Percentiles rank a stretch among this genome's conserved stretches.
Evolutionary conservation across 2,329 filamentous ascomycete genomes (phyloP).

Genomic region (Septoria linicola): DNA sequence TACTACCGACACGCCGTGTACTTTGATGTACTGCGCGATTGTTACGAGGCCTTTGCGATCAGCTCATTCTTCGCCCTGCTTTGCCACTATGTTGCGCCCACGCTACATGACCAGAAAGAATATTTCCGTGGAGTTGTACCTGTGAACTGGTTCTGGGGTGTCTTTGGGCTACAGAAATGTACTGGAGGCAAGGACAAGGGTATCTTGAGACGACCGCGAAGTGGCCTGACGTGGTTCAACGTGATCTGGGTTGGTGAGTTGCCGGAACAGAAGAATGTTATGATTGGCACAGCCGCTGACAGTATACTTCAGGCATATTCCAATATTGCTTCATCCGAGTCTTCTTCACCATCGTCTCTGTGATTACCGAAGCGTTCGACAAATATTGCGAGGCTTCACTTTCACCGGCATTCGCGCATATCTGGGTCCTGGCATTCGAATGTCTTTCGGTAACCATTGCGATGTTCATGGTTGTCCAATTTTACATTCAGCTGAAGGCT

Average conservation of each 20-base stretch:
- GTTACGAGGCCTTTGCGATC: slow-evolving; percentile 87
- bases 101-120: slow-evolving; percentile 75
- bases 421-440: slow-evolving; percentile 77
- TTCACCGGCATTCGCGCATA: slow-evolving; percentile 74
- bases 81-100: slow-evolving; percentile 76
- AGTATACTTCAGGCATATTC: slow-evolving; percentile 62
- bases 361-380: slow-evolving; percentile 66
- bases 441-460: slow-evolving; percentile 72
- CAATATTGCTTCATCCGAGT: slow-evolving; percentile 84
- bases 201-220: slow-evolving; percentile 70
- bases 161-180: slow-evolving; percentile 68
- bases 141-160: slow-evolving; percentile 71
- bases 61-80: slow-evolving; percentile 81
- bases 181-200: slow-evolving; percentile 66
- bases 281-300: slow-evolving; percentile 24
- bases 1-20: slow-evolving; percentile 79
- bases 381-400: slow-evolving; percentile 78
- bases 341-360: slow-evolving; percentile 74
- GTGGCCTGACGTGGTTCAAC: slow-evolving; percentile 88
- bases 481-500: slow-evolving; percentile 73
- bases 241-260: slow-evolving; percentile 40
- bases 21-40: slow-evolving; percentile 76
- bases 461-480: slow-evolving; percentile 87
- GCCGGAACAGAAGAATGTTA: background rate
- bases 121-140: slow-evolving; percentile 71